Evolutionary conservation across 305 asterid species (phyloP), one percentile per base, ranked within the genome.

Genomic region (Fraxinus baroniana): DNA sequence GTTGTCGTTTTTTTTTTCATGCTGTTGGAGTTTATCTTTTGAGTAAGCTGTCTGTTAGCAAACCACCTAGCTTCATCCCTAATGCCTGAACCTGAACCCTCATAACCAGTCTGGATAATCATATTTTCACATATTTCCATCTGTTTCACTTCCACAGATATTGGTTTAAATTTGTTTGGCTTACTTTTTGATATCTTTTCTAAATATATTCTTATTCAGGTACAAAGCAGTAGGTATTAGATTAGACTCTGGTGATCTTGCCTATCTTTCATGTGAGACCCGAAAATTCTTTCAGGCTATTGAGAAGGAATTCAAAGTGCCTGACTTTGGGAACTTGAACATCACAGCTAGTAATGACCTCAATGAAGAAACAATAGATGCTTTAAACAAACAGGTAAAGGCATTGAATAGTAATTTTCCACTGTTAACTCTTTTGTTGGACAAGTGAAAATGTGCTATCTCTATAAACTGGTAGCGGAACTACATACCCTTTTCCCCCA

Each of bases 211-310:
- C 80, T 78, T 84, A 82, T 81, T 85, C 93, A 97, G 99, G 88
- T 95, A 97, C 72, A 95, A 93, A 87, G 98, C 97, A 78, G 32
- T 85, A 30, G 99, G 98, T 83, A 89, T 97, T 83, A 91, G 99
- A 86, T 87, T 97, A 86, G 99, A 97, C 91, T 97, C 99, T 39
- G 99, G 99, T 80, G 99, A 97, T 89, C 98, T 97, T 88, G 98
- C 99, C 79, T 97, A 97, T 86, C 87, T 85, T 74, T 96, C 99
- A 32, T 90, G 95, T 81, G 97, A 93, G 86, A 82, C 94, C 30
- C 89, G 99, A 70, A 94, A 93, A 74, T 90, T 94, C 86, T 96
- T 96, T 82, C 82, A 75, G 82, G 88, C 88, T 77, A 85, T 93
- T 79, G 98, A 94, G 87, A 93, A 91, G 87, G 98, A 93, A 87